phyloP scores from a whole-genome alignment of 495 filamentous ascomycete genomes.

The Penicillium cosmopolitanum region DNA sequence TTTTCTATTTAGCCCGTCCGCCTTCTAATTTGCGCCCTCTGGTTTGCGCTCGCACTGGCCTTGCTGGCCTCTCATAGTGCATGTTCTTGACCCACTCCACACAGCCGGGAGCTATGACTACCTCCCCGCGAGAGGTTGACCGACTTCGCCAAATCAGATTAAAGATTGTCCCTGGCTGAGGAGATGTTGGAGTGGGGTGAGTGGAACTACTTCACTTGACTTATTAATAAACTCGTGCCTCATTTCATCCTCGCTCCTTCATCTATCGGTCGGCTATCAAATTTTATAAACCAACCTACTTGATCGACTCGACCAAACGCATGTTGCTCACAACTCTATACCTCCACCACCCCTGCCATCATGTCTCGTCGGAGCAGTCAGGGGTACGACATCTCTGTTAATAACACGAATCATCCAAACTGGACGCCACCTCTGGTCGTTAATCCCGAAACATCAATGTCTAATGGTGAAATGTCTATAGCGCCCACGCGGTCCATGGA shows the following conservation, averaged over 20 bases:
- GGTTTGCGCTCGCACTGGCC: neutral
- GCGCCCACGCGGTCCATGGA: neutral
- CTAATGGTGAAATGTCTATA: neutral
- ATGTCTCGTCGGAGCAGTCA: neutral
- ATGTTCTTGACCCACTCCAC: neutral
- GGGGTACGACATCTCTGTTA: neutral
- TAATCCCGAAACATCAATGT: neutral
- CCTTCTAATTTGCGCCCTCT: neutral
- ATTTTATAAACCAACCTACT: neutral
- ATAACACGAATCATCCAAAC: neutral
- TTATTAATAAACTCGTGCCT: neutral
- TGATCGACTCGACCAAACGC: neutral
- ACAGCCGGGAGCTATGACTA: neutral
- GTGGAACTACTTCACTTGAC: neutral
- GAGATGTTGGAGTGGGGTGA: neutral
- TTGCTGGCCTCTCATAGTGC: neutral
- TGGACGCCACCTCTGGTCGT: neutral
- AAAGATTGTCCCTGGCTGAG: neutral
- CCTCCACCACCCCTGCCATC: neutral
- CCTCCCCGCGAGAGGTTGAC: neutral
- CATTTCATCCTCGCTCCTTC: neutral
- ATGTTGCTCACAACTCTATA: neutral
- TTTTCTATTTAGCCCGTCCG: neutral
- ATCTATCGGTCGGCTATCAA: neutral
- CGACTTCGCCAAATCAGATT: neutral